Percentiles rank a stretch among this genome's conserved stretches.
Evolutionary conservation across 2,329 filamentous ascomycete species (phyloP).

Genomic region (Cladosporium sp.): DNA sequence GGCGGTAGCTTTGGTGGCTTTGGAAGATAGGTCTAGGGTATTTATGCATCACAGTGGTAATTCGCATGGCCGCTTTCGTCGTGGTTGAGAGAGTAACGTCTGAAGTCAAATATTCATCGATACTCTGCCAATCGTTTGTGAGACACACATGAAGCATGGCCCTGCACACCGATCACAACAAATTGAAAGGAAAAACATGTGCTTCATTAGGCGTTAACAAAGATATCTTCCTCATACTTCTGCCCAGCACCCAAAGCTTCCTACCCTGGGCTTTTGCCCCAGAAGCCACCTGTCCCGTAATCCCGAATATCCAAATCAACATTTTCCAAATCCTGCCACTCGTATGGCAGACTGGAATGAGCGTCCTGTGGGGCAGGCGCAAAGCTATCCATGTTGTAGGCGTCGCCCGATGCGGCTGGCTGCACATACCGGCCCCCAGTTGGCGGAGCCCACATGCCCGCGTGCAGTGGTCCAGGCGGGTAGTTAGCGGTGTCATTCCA

Average conservation of each 20-base stretch:
- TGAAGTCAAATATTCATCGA: neutral
- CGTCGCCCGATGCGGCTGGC: neutral
- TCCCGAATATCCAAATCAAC: slow-evolving; percentile 23
- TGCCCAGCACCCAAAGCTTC: neutral
- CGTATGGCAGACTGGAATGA: neutral
- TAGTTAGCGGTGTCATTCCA: neutral
- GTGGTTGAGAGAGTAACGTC: too few relatives aligned
- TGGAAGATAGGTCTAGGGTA: slow-evolving; percentile 20
- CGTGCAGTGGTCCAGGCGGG: neutral
- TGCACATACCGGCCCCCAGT: neutral
- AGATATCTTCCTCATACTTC: neutral
- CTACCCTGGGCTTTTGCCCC: neutral
- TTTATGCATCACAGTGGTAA: neutral
- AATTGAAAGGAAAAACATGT: neutral
- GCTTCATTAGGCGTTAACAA: neutral
- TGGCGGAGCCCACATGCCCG: neutral
- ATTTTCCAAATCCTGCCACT: slow-evolving; percentile 22
- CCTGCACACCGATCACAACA: neutral
- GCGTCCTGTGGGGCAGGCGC: neutral
- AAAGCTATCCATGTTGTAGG: slow-evolving; percentile 10
- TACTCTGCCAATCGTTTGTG: neutral
- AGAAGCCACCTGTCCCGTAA: slow-evolving; percentile 14
- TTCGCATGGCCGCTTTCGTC: neutral
- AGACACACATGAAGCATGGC: neutral
- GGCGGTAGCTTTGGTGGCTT: slow-evolving; percentile 61